Evolutionary conservation across 169 alveolate species (phyloP).

Genomic region (Plasmodium falciparum): DNA sequence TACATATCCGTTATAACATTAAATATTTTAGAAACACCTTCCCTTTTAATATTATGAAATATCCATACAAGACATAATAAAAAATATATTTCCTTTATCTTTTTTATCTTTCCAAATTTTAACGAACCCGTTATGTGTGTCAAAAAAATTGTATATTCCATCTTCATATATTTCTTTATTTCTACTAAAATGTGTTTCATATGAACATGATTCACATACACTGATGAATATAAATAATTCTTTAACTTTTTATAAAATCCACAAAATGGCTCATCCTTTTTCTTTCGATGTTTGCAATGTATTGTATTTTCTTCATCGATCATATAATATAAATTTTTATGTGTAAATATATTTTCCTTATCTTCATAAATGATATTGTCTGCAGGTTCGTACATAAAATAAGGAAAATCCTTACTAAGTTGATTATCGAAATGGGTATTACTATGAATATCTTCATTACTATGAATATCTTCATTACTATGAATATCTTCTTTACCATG

Average conservation of each 20-base stretch:
- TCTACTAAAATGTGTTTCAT: conserved; percentile 14
- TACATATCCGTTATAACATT: conserved; percentile 34
- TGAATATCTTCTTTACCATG: too few species aligned
- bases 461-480: too few species aligned
- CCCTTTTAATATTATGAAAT: conserved; percentile 34
- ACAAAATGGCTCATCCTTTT: too few species aligned
- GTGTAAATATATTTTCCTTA: conserved; percentile 14
- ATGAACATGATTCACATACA: neutral
- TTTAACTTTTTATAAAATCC: conserved; percentile 1
- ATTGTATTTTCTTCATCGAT: too few species aligned
- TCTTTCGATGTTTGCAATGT: too few species aligned
- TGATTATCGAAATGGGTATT: too few species aligned
- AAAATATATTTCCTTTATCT: conserved; percentile 40
- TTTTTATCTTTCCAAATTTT: conserved; percentile 18
- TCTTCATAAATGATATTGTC: neutral
- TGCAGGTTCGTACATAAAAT: neutral
- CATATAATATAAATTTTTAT: conserved; percentile 26
- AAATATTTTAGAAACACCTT: conserved; percentile 54
- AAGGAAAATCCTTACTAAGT: too few species aligned
- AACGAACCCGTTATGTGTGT: conserved; percentile 3
- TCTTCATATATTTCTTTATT: conserved; percentile 29
- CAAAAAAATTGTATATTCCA: conserved; percentile 34
- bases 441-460: too few species aligned
- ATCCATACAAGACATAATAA: conserved; percentile 27
- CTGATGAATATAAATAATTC: conserved; percentile 5